Percentiles rank a stretch among this genome's conserved stretches.
phyloP scores from a whole-genome alignment of 805 yeast species.

The Diddensiella caesifluorescens region DNA sequence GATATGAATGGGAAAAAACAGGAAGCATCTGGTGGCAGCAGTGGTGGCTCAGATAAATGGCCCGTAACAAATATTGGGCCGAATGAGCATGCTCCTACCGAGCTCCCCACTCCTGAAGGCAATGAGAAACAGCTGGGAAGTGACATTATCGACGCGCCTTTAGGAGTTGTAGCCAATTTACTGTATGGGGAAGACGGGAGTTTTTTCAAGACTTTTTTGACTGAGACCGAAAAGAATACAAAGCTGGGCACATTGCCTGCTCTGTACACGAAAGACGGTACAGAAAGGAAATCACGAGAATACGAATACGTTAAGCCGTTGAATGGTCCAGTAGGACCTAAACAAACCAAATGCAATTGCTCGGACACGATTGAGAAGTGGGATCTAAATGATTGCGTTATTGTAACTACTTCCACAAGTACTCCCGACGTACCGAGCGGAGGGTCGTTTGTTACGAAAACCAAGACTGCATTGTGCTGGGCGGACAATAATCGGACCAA shows the following conservation, averaged over 20 bases:
- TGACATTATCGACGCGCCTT: constrained; percentile 57
- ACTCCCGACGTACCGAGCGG: constrained; percentile 98
- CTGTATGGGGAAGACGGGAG: constrained; percentile 59
- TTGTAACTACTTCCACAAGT: constrained; percentile 55
- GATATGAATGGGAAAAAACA: constrained; percentile 1
- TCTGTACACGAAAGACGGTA: constrained; percentile 20
- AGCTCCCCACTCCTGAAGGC: constrained; percentile 39
- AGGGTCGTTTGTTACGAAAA: constrained; percentile 64
- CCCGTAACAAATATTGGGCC: constrained; percentile 56
- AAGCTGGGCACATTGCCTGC: constrained; percentile 18
- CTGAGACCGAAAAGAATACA: constrained; percentile 30
- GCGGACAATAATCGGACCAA: constrained; percentile 54
- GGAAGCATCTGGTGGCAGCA: constrained; percentile 5
- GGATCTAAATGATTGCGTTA: constrained; percentile 51
- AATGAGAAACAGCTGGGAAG: constrained; percentile 51
- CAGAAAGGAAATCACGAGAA: constrained; percentile 32
- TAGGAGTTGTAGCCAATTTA: constrained; percentile 67
- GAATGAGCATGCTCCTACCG: constrained; percentile 53
- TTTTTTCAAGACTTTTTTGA: constrained; percentile 39
- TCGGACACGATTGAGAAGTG: constrained; percentile 56
- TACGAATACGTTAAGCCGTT: constrained; percentile 71
- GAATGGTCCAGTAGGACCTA: constrained; percentile 84
- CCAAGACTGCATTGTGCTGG: constrained; percentile 75
- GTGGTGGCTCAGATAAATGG: constrained; percentile 18
- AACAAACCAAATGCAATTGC: constrained; percentile 72